Evolutionary conservation across 2,329 filamentous ascomycete species (phyloP).

Genomic region (Colletotrichum destructivum): DNA sequence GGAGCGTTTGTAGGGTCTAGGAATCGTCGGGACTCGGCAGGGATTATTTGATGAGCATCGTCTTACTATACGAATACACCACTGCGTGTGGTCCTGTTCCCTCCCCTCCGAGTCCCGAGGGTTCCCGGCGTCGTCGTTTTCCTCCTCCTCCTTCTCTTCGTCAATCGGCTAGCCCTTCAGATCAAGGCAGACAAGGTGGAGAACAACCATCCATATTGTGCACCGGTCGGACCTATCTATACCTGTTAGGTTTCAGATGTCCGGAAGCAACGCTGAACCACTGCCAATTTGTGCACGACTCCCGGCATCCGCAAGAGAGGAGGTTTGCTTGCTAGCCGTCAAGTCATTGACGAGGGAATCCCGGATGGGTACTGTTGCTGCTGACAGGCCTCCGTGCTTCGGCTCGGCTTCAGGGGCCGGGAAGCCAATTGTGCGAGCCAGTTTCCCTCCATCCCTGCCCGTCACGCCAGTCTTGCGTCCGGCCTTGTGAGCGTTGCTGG

Average conservation of each 20-base stretch:
- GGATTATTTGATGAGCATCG: constrained; percentile 17
- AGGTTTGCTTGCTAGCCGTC: constrained; percentile 15
- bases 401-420: constrained; percentile 35
- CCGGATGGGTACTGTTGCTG: background rate
- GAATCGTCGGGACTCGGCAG: constrained; percentile 10
- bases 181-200: constrained; percentile 39
- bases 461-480: constrained; percentile 41
- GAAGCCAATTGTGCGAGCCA: constrained; percentile 17
- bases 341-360: constrained; percentile 16
- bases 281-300: constrained; percentile 36
- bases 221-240: constrained; percentile 38
- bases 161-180: constrained; percentile 28
- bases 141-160: background rate
- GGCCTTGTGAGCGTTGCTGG: constrained; percentile 33
- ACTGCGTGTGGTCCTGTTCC: too few species aligned
- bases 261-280: constrained; percentile 38
- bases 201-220: constrained; percentile 23
- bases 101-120: constrained; percentile 3
- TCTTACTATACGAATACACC: background rate
- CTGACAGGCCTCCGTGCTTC: constrained; percentile 18
- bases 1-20: background rate
- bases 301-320: constrained; percentile 30
- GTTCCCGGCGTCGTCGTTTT: background rate
- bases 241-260: constrained; percentile 41
- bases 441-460: constrained; percentile 19